These are phyloP conservation scores for Coniochaeta prunicola DNA, from an alignment of 2,329 filamentous ascomycete genomes.

Conservation along the genomic window DNA sequence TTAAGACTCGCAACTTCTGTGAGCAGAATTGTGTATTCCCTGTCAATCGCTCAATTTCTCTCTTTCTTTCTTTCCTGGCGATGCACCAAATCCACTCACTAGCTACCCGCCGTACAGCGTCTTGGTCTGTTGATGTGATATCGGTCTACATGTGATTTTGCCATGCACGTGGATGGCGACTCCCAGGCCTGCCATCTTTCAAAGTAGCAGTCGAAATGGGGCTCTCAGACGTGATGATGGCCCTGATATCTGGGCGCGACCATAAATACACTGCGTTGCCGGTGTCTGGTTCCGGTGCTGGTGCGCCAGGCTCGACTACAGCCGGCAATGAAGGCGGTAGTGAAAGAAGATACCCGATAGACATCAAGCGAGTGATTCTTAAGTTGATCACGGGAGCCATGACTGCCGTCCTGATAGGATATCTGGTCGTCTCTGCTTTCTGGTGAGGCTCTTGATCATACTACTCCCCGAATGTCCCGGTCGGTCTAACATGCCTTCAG, in stretches of 20 bases:
- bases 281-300: background rate
- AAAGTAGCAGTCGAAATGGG: background rate
- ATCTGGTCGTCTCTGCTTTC: constrained; percentile 13
- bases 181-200: background rate
- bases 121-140: background rate
- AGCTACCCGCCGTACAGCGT: background rate
- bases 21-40: background rate
- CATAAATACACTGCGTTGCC: background rate
- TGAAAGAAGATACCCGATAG: background rate
- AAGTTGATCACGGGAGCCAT: constrained; percentile 13
- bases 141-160: background rate
- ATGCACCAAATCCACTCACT: background rate
- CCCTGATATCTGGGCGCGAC: background rate
- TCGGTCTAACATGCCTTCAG: background rate
- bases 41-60: background rate
- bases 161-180: background rate
- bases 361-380: constrained; percentile 9
- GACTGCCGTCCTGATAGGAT: constrained; percentile 12
- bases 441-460: constrained; percentile 13
- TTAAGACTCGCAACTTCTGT: background rate
- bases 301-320: background rate
- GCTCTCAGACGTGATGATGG: background rate
- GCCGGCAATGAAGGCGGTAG: background rate
- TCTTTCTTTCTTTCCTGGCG: background rate
- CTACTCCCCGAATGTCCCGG: background rate